Percentiles rank a stretch among this genome's conserved stretches.
Evolutionary conservation across 2,329 filamentous ascomycete genomes (phyloP).

Genomic region (Calonectria ilicicola): DNA sequence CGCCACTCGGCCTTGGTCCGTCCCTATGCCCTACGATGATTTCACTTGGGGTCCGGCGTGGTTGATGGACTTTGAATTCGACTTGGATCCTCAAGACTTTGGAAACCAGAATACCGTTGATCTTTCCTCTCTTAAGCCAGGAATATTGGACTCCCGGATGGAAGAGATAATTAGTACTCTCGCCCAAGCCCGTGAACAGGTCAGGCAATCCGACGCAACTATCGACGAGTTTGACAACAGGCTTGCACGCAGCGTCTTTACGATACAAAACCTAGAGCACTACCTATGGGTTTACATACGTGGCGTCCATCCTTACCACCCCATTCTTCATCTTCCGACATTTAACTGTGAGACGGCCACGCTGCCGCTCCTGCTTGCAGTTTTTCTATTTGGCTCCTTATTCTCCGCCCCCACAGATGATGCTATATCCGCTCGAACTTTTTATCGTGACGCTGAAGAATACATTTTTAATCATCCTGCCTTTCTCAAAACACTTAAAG

Average conservation of each 20-base stretch:
- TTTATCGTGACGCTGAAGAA: constrained; percentile 19
- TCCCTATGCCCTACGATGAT: not conserved
- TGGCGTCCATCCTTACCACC: constrained; percentile 17
- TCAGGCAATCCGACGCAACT: not conserved
- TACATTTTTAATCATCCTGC: constrained; percentile 13
- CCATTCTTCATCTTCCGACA: constrained; percentile 17
- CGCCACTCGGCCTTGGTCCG: not conserved
- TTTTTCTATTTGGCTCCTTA: constrained; percentile 18
- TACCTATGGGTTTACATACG: constrained; percentile 17
- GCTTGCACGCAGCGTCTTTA: constrained; percentile 20
- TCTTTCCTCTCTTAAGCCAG: not conserved
- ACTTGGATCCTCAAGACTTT: not conserved
- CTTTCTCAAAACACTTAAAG: not conserved
- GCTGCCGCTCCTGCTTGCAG: constrained; percentile 7
- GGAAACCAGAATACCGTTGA: not conserved
- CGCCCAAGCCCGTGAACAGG: not conserved
- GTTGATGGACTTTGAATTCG: constrained; percentile 2
- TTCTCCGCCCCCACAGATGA: constrained; percentile 15
- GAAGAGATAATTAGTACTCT: constrained; percentile 12
- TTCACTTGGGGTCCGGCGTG: constrained; percentile 7
- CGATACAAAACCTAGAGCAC: constrained; percentile 16
- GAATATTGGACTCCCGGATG: not conserved
- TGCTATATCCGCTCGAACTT: constrained; percentile 16
- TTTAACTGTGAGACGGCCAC: constrained; percentile 14
- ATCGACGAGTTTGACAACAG: not conserved